A percentile compares a stretch with the other conserved stretches of the same genome.
These are phyloP conservation scores for Podila minutissima DNA, from an alignment of 192 early-diverging fungal species.

Conservation along the genomic window DNA sequence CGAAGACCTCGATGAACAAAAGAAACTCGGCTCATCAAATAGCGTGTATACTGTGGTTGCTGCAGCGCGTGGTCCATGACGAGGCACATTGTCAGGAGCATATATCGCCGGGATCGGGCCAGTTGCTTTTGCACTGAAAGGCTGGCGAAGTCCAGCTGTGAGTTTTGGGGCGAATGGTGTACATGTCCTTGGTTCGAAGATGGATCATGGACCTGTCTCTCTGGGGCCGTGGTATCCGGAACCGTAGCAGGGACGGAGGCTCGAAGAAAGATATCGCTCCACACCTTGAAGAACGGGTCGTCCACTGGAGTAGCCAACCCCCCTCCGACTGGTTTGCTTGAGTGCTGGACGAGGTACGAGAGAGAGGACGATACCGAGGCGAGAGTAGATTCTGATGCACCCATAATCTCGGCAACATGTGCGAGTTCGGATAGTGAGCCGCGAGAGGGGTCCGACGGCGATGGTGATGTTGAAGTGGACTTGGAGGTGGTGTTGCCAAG, in stretches of 20 bases:
- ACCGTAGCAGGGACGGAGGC: too few relatives aligned
- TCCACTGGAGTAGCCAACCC: too few relatives aligned
- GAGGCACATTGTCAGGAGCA: constrained; percentile 10
- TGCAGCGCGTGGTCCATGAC: constrained; percentile 22
- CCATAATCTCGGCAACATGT: constrained; percentile 4
- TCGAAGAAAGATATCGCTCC: too few relatives aligned
- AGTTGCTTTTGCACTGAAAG: not conserved
- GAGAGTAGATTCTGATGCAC: not conserved
- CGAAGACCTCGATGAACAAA: not conserved
- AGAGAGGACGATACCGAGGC: not conserved
- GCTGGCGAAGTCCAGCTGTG: too few relatives aligned
- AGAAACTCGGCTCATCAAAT: constrained; percentile 4
- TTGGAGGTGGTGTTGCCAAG: not conserved
- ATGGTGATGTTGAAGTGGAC: not conserved
- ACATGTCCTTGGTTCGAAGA: too few relatives aligned
- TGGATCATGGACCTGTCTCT: too few relatives aligned
- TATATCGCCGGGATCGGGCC: constrained; percentile 8
- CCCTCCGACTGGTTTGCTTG: not conserved
- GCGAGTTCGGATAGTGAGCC: constrained; percentile 18
- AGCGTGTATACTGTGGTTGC: constrained; percentile 25
- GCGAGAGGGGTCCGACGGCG: not conserved
- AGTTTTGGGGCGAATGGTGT: too few relatives aligned
- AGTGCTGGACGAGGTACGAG: not conserved
- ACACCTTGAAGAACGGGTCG: too few relatives aligned
- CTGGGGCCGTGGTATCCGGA: too few relatives aligned